Conservation (phyloP, 768 basidiomycete species). For the Auricularia heimuer region DNA sequence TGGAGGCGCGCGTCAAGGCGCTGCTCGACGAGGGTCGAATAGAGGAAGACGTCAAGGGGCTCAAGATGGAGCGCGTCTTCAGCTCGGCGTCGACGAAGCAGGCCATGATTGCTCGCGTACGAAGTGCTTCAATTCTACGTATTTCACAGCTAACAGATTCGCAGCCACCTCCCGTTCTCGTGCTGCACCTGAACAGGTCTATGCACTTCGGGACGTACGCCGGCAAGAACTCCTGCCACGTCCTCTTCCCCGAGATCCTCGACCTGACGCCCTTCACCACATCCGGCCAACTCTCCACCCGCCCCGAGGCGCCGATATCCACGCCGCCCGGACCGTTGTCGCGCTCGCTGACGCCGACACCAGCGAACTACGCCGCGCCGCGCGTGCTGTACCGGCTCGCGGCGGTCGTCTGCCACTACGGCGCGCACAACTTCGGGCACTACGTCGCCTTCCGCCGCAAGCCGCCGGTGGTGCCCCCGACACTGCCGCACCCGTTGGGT, state of each 20-base stretch:
- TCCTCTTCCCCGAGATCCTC: slow-evolving; percentile 78
- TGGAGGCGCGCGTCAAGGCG: slow-evolving; percentile 49
- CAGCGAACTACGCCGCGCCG: slow-evolving; percentile 39
- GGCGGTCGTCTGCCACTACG: slow-evolving; percentile 87
- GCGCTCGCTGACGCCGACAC: slow-evolving; percentile 47
- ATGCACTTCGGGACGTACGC: slow-evolving; percentile 63
- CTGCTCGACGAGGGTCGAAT: slow-evolving; percentile 67
- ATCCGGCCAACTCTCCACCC: slow-evolving; percentile 61
- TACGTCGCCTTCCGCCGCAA: slow-evolving; percentile 87
- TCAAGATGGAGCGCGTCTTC: slow-evolving; percentile 68
- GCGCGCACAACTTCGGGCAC: slow-evolving; percentile 87
- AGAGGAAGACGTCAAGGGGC: slow-evolving; percentile 74
- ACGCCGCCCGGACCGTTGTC: slow-evolving; percentile 35
- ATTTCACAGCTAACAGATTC: too few relatives aligned
- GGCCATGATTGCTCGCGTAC: slow-evolving; percentile 70
- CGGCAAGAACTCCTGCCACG: slow-evolving; percentile 73
- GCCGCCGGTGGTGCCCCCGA: slow-evolving; percentile 35
- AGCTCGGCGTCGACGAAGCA: slow-evolving; percentile 76
- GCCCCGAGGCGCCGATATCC: slow-evolving; percentile 64
- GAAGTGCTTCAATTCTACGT: too few relatives aligned
- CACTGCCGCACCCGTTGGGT: slow-evolving; percentile 29
- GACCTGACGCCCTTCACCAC: slow-evolving; percentile 86
- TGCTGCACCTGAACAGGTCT: slow-evolving; percentile 87
- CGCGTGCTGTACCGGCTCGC: slow-evolving; percentile 76
- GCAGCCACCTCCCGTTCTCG: slow-evolving; percentile 70